Percentiles rank a stretch among this genome's conserved stretches.
phyloP scores from a whole-genome alignment of 495 filamentous ascomycete species.

The Penicillium simplicissimum region DNA sequence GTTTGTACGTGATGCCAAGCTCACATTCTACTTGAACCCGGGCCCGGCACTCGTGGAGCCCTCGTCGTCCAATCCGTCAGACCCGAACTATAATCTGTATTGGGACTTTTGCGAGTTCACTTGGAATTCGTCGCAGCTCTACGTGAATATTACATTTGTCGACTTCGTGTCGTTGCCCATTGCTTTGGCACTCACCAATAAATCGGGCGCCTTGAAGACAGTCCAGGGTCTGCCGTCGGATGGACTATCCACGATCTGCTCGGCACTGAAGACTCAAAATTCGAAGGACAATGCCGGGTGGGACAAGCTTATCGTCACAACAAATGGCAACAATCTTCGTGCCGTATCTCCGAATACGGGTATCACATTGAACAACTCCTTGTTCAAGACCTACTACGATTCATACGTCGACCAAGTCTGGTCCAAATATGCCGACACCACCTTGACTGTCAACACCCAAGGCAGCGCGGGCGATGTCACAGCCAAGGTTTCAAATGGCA shows the following conservation, averaged over 20 bases:
- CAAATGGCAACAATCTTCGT: conserved; percentile 55
- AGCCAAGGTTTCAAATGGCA: conserved; percentile 50
- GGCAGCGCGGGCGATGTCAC: conserved; percentile 49
- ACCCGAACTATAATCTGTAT: conserved; percentile 62
- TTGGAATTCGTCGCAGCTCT: conserved; percentile 64
- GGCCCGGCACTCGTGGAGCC: conserved; percentile 71
- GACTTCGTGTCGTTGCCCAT: conserved; percentile 72
- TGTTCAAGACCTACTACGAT: conserved; percentile 65
- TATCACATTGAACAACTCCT: conserved; percentile 51
- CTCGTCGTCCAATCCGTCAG: conserved; percentile 61
- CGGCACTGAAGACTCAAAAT: conserved; percentile 53
- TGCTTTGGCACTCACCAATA: conserved; percentile 58
- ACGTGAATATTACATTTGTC: conserved; percentile 74
- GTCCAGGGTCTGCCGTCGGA: conserved; percentile 59
- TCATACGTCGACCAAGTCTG: conserved; percentile 65
- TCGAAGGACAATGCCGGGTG: conserved; percentile 59
- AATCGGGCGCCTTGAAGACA: conserved; percentile 49
- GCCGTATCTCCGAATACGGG: conserved; percentile 68
- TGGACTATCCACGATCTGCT: conserved; percentile 58
- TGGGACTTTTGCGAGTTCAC: conserved; percentile 80
- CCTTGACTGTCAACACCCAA: conserved; percentile 66
- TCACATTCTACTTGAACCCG: conserved; percentile 72
- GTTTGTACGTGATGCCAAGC: conserved; percentile 59
- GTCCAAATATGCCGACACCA: conserved; percentile 52
- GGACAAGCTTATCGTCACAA: conserved; percentile 59